Evolutionary conservation across 2,329 filamentous ascomycete species (phyloP).

Genomic region (Xylaria digitata): DNA sequence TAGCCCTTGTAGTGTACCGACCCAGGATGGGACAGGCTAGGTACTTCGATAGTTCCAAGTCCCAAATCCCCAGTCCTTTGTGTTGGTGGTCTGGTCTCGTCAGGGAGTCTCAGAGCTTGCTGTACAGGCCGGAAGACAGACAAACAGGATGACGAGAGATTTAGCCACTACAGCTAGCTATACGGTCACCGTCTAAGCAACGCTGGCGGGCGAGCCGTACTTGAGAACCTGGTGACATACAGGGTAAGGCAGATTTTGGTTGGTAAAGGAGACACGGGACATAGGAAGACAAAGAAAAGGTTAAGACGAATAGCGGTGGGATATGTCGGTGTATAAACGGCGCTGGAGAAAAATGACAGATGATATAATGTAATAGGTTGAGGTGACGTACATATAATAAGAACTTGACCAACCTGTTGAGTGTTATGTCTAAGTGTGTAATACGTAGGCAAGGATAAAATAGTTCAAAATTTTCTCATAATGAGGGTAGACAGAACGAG

Average conservation of each 20-base stretch:
- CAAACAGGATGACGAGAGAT: slow-evolving; percentile 2
- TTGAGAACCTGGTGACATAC: slow-evolving; percentile 1
- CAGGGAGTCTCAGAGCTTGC: slow-evolving; percentile 32
- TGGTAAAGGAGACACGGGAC: background rate
- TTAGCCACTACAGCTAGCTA: slow-evolving; percentile 1
- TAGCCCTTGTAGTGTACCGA: slow-evolving; percentile 12
- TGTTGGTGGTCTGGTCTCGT: slow-evolving; percentile 25
- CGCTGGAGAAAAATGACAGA: slow-evolving; percentile 16
- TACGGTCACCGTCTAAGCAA: slow-evolving; percentile 12
- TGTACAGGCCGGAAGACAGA: slow-evolving; percentile 7
- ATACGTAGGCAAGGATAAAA: slow-evolving; percentile 4
- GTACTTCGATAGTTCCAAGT: slow-evolving; percentile 16
- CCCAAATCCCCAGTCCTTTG: slow-evolving; percentile 13
- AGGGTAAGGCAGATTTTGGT: slow-evolving; percentile 13
- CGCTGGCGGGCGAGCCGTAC: background rate
- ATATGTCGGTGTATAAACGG: slow-evolving; percentile 29
- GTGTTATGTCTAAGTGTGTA: slow-evolving; percentile 5
- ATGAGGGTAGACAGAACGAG: slow-evolving; percentile 13
- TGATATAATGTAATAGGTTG: background rate
- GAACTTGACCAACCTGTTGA: slow-evolving; percentile 16
- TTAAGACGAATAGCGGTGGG: slow-evolving; percentile 15
- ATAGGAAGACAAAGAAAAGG: background rate
- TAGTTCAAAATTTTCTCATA: slow-evolving; percentile 11
- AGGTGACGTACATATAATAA: slow-evolving; percentile 8
- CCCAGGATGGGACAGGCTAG: slow-evolving; percentile 31